Base-by-base conservation (phyloP, 2,329 filamentous ascomycete genomes). In the Pleoardoris graminearum region DNA sequence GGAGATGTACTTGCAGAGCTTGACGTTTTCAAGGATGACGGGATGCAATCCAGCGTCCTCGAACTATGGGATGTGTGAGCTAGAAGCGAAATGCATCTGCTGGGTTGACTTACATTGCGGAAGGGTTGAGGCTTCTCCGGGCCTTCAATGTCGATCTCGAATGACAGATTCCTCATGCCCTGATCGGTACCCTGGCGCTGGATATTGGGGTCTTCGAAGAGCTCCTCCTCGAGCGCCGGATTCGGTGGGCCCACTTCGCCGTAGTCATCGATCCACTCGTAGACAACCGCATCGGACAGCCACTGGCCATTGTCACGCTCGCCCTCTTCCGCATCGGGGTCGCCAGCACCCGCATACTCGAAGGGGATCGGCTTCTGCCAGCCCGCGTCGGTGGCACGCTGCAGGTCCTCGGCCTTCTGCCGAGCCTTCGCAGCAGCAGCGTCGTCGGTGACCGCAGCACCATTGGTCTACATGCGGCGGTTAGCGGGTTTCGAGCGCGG, bases 191-290 rank as follows among this genome's bases (percentile, higher is more conserved):
- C 59, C 14, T 21, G 30, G 21, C 77, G 76, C 53, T 75, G 75
- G 45, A 79, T 74, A 77, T 73, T 72, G 39, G 82, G 78, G 5
- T 77, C 75, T 0, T 82, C 79, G 50, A 95, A 99, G 6, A 99
- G 83, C 62, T 87, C 78, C 7, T 81, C 62, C 77, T 97, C 93
- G 0, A 99, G 82, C 42, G 85, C 82, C 0, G 81, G 77, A 48
- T 86, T 82, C 44, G 78, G 79, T 0, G 91, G 91, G 6, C 88
- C 93, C 48, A 99, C 79, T 35, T 97, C 93, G 2, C 93, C 94
- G 61, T 82, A 89, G 2, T 96, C 90, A 10, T 91, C 91, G 16
- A 85, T 81, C 88, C 89, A 97, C 66, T 92, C 84, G 63, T 97
- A 97, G 37, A 88, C 79, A 0, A 69, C 75, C n/a, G 85, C 86